phyloP scores from a whole-genome alignment of 495 filamentous ascomycete species.

The Aspergillus ellipticus region DNA sequence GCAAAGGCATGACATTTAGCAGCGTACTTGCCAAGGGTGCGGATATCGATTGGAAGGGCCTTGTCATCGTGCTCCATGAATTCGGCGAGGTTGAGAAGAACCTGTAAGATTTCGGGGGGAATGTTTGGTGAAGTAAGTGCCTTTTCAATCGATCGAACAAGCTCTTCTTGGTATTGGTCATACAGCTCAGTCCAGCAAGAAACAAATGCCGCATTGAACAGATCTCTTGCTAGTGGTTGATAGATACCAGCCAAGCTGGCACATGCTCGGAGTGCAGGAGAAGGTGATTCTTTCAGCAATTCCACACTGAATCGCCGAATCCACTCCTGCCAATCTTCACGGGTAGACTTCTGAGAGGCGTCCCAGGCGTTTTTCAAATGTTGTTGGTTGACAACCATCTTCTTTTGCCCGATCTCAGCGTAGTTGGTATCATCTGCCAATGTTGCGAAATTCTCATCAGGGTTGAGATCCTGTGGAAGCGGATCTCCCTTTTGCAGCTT shows the following conservation, averaged over 20 bases:
- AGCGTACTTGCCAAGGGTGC: constrained; percentile 86
- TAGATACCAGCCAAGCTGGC: constrained; percentile 88
- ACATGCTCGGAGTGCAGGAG: constrained; percentile 89
- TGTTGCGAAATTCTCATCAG: constrained; percentile 77
- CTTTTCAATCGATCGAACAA: constrained; percentile 91
- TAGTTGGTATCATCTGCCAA: constrained; percentile 72
- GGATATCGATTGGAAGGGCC: constrained; percentile 93
- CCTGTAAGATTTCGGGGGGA: constrained; percentile 89
- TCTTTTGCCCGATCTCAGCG: constrained; percentile 84
- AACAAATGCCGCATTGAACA: constrained; percentile 98
- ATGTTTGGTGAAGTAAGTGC: constrained; percentile 90
- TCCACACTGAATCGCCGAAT: constrained; percentile 95
- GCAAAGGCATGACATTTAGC: constrained; percentile 95
- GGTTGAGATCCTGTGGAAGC: constrained; percentile 88
- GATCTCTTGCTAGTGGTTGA: constrained; percentile 81
- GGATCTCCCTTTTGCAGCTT: constrained; percentile 93
- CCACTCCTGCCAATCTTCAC: constrained; percentile 99
- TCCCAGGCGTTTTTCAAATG: constrained; percentile 98
- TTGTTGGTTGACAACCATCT: constrained; percentile 91
- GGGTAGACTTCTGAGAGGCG: constrained; percentile 87
- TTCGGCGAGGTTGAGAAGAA: constrained; percentile 92
- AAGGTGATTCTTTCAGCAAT: constrained; percentile 90
- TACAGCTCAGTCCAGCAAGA: constrained; percentile 99
- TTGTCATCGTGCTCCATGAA: constrained; percentile 99
- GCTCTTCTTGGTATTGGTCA: constrained; percentile 89